A percentile compares a stretch with the other conserved stretches of the same genome.
phyloP scores from a whole-genome alignment of 2,329 filamentous ascomycete genomes.

The Trichoderma sp. region DNA sequence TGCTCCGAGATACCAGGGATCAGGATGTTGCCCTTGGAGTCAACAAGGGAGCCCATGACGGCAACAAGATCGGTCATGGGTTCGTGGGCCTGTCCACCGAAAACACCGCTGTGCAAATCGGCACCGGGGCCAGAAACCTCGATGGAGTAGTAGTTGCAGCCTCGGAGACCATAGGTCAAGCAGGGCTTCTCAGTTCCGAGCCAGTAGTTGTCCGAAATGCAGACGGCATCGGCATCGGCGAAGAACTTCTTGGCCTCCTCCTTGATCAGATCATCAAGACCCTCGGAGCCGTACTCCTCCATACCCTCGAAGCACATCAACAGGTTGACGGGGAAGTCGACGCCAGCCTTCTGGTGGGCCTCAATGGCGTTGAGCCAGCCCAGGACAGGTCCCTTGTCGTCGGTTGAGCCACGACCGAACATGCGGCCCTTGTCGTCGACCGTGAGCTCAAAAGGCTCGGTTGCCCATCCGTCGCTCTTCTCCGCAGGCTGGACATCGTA shows the following conservation, averaged over 20 bases:
- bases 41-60: constrained; percentile 79
- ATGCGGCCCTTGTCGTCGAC: constrained; percentile 90
- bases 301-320: constrained; percentile 99
- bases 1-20: constrained; percentile 94
- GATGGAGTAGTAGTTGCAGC: constrained; percentile 96
- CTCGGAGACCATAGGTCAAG: constrained; percentile 92
- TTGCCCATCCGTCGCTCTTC: constrained; percentile 91
- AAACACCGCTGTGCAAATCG: constrained; percentile 95
- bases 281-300: constrained; percentile 98
- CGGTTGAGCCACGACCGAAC: constrained; percentile 92
- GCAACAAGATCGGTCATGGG: constrained; percentile 95
- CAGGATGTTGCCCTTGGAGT: constrained; percentile 85
- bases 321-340: constrained; percentile 95
- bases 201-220: constrained; percentile 99
- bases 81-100: constrained; percentile 93
- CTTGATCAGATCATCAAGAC: constrained; percentile 90
- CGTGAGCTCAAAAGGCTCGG: constrained; percentile 85
- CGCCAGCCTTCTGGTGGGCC: constrained; percentile 89
- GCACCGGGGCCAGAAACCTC: constrained; percentile 87
- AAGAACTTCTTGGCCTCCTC: constrained; percentile 92
- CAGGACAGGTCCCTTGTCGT: constrained; percentile 96
- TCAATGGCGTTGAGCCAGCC: constrained; percentile 98
- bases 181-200: constrained; percentile 98
- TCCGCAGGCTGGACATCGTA: constrained; percentile 97
- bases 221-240: constrained; percentile 91